These are phyloP conservation scores for Saitozyma sp. DNA, from an alignment of 768 basidiomycete genomes.

Conservation along the genomic window DNA sequence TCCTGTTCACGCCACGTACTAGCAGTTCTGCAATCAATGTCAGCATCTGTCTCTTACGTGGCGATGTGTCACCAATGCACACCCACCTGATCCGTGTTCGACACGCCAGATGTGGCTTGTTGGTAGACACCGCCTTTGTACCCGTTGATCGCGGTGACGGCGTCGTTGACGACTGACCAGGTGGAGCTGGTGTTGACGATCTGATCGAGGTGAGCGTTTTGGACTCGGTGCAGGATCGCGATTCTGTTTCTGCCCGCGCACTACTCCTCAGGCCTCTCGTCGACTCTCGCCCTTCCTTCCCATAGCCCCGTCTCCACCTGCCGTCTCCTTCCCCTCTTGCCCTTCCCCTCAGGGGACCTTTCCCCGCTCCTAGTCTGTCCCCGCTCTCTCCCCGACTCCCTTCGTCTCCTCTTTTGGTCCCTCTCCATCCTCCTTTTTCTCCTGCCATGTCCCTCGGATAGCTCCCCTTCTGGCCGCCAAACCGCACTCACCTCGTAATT, in stretches of 20 bases:
- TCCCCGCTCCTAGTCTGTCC: too few relatives aligned
- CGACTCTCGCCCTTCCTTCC: too few relatives aligned
- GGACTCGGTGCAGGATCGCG: neutral
- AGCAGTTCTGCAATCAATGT: slow-evolving; percentile 57
- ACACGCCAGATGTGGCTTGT: slow-evolving; percentile 75
- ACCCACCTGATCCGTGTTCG: slow-evolving; percentile 63
- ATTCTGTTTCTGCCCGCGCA: too few relatives aligned
- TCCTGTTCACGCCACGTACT: slow-evolving; percentile 54
- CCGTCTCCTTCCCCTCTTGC: too few relatives aligned
- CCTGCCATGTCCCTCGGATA: neutral
- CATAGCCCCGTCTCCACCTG: too few relatives aligned
- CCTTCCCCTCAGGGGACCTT: too few relatives aligned
- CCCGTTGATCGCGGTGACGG: slow-evolving; percentile 31
- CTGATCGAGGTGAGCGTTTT: slow-evolving; percentile 11
- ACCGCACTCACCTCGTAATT: slow-evolving; percentile 59
- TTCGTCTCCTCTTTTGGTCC: too few relatives aligned
- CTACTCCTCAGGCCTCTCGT: too few relatives aligned
- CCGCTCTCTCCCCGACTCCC: too few relatives aligned
- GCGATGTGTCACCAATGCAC: neutral
- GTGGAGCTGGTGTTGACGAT: slow-evolving; percentile 59
- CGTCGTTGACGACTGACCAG: slow-evolving; percentile 58
- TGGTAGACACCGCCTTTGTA: slow-evolving; percentile 71
- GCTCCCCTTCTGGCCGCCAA: neutral
- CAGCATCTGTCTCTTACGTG: neutral
- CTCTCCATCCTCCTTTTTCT: too few relatives aligned